These are phyloP conservation scores for Trichoderma cornu-damae DNA, from an alignment of 2,329 filamentous ascomycete genomes.

Conservation along the genomic window DNA sequence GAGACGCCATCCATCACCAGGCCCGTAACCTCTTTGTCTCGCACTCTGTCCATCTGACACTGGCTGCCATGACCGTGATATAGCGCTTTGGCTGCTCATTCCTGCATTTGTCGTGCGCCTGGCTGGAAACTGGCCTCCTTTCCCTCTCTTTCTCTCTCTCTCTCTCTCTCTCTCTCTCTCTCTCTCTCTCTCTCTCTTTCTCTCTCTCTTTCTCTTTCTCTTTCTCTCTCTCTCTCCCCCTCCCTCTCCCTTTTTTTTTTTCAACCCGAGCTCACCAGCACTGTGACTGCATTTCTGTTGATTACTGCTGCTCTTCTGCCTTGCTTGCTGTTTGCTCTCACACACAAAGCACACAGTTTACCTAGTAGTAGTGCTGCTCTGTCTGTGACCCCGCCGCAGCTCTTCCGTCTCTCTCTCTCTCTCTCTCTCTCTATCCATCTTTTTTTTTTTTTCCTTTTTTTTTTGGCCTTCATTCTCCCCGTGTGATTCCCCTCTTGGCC, in stretches of 20 bases:
- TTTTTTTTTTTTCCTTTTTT: neutral
- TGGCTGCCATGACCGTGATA: conserved; percentile 13
- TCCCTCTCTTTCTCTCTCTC: too few relatives aligned
- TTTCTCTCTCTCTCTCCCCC: neutral
- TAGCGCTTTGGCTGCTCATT: conserved; percentile 10
- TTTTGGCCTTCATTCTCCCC: too few relatives aligned
- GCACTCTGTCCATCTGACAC: conserved; percentile 22
- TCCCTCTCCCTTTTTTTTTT: too few relatives aligned
- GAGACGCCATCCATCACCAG: conserved; percentile 41
- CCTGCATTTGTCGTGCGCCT: conserved; percentile 18
- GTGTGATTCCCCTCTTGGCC: neutral
- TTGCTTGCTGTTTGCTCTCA: conserved; percentile 16
- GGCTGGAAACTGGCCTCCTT: neutral
- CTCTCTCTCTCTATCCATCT: neutral
- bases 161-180: too few relatives aligned
- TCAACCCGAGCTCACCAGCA: neutral
- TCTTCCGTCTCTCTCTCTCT: neutral
- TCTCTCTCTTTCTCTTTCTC: too few relatives aligned
- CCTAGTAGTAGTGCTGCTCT: too few relatives aligned
- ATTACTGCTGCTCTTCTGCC: conserved; percentile 7
- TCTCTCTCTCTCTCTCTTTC: too few relatives aligned
- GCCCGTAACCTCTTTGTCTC: conserved; percentile 30
- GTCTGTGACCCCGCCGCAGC: conserved; percentile 13
- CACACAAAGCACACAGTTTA: neutral
- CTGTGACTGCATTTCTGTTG: neutral